Conservation (phyloP, 2,329 filamentous ascomycete species). For the Verticillium zaregamsianum region DNA sequence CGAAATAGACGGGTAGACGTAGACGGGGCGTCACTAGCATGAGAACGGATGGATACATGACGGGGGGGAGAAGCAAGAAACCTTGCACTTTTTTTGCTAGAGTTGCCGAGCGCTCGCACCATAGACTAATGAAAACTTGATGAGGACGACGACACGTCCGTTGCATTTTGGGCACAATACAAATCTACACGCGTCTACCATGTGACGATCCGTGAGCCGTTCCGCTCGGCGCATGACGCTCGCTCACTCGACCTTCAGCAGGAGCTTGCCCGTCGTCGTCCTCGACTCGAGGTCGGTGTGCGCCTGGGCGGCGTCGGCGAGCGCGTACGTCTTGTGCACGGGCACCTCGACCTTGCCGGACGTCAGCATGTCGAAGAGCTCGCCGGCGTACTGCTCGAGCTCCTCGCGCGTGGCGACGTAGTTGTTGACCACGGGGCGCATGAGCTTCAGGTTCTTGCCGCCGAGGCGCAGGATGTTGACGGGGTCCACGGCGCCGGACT, state of each 20-base stretch:
- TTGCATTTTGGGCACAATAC: neutral
- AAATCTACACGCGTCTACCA: neutral
- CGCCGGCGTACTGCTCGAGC: constrained; percentile 62
- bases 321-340: constrained; percentile 72
- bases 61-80: neutral
- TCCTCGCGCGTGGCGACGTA: constrained; percentile 70
- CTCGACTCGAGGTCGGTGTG: constrained; percentile 76
- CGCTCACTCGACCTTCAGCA: constrained; percentile 58
- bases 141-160: neutral
- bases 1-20: neutral
- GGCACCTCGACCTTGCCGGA: constrained; percentile 66
- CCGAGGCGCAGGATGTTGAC: constrained; percentile 52
- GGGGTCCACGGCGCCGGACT: constrained; percentile 71
- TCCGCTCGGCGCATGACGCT: neutral
- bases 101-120: neutral
- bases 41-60: neutral
- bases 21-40: too few relatives aligned
- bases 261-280: constrained; percentile 78
- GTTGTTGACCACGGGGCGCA: constrained; percentile 68
- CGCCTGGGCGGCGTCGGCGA: constrained; percentile 68
- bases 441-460: constrained; percentile 72
- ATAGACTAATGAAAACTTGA: neutral
- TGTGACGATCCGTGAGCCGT: neutral
- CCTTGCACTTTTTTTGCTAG: neutral
- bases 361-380: constrained; percentile 69